Evolutionary conservation across 768 basidiomycete species (phyloP).

Genomic region (Suillus decipiens): DNA sequence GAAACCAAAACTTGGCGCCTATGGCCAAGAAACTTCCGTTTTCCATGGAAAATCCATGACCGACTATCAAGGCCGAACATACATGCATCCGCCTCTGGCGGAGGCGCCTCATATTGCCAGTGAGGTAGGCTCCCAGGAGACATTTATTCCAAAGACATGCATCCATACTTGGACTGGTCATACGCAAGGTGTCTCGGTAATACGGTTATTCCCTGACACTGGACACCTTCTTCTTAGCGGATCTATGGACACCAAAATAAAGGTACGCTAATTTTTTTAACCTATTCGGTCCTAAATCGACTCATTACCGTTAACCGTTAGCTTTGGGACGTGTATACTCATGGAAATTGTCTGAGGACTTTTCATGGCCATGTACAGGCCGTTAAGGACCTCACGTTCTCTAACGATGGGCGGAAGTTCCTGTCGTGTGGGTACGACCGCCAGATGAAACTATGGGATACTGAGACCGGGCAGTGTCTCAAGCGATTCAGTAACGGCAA

Average conservation of each 20-base stretch:
- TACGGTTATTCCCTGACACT: constrained; percentile 89
- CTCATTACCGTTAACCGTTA: constrained; percentile 35
- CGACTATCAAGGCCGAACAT: constrained; percentile 98
- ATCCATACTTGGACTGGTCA: constrained; percentile 99
- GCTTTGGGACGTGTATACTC: constrained; percentile 98
- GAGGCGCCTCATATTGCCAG: constrained; percentile 82
- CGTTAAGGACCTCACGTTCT: constrained; percentile 95
- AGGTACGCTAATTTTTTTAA: constrained; percentile 49
- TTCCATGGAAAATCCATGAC: constrained; percentile 98
- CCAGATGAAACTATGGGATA: constrained; percentile 99
- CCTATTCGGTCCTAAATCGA: constrained; percentile 10
- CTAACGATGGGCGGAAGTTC: constrained; percentile 89
- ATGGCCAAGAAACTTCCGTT: constrained; percentile 88
- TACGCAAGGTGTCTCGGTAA: constrained; percentile 92
- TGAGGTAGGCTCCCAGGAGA: constrained; percentile 84
- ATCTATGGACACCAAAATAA: constrained; percentile 98
- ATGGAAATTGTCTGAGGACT: constrained; percentile 94
- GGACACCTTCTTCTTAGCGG: constrained; percentile 93
- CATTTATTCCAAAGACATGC: constrained; percentile 93
- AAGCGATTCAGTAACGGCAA: constrained; percentile 98
- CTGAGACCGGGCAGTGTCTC: constrained; percentile 96
- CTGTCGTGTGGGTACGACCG: constrained; percentile 94
- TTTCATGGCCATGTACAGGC: constrained; percentile 97
- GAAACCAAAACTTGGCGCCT: constrained; percentile 74
- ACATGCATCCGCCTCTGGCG: constrained; percentile 91